Conservation (phyloP, 306 rosid genomes). For the Abrus pulchellus region DNA sequence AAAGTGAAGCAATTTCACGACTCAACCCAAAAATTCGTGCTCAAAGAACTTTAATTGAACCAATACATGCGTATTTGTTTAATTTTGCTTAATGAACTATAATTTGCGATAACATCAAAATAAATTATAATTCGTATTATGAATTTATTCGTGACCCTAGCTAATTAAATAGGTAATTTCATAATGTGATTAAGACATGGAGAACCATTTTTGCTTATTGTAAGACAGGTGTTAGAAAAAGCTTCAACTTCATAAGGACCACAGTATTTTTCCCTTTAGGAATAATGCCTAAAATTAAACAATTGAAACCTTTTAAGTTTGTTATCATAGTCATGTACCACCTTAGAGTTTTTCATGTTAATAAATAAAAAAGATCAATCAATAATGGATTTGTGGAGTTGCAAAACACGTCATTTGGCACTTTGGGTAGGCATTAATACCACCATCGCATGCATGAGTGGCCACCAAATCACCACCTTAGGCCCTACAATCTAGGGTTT, state of each 20-base stretch:
- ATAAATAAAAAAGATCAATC: constrained; percentile 3
- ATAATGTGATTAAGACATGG: not conserved
- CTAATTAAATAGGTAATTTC: not conserved
- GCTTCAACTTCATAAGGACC: not conserved
- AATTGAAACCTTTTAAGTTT: not conserved
- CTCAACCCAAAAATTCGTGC: too few species aligned
- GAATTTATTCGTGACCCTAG: not conserved
- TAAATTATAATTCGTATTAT: too few species aligned
- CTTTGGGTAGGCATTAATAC: not conserved
- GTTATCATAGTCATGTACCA: constrained; percentile 47
- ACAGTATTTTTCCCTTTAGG: not conserved
- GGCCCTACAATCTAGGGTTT: not conserved
- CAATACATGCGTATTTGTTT: too few species aligned
- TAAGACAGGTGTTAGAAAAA: not conserved
- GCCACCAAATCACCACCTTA: constrained; percentile 18
- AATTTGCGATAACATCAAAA: too few species aligned
- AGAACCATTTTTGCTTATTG: not conserved
- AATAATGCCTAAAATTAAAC: not conserved
- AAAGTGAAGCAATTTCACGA: too few species aligned
- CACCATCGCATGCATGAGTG: constrained; percentile 4
- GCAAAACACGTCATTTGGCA: constrained; percentile 37
- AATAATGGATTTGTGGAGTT: constrained; percentile 31
- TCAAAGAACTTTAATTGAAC: too few species aligned
- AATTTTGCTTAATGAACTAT: too few species aligned
- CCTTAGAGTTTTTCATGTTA: constrained; percentile 10